Evolutionary conservation across 306 rosid genomes (phyloP).

Genomic region (Hylodesmum podocarpum): DNA sequence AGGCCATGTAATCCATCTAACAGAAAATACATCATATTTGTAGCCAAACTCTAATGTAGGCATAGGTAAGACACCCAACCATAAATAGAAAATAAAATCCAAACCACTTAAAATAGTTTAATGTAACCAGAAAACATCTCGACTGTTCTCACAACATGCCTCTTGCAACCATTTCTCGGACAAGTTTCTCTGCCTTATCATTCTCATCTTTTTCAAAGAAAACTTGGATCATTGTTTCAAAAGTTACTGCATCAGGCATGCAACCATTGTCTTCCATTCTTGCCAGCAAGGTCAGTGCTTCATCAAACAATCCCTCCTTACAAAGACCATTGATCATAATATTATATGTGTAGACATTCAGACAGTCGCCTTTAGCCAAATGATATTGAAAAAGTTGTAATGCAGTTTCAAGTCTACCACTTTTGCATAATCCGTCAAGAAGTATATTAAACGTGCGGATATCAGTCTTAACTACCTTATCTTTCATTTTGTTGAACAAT

Average conservation of each 20-base stretch:
- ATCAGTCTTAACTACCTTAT: neutral
- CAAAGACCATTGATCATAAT: neutral
- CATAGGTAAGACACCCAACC: too few relatives aligned
- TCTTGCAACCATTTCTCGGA: neutral
- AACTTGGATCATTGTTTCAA: neutral
- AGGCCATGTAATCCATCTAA: too few relatives aligned
- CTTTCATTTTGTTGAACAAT: neutral
- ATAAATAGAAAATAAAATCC: neutral
- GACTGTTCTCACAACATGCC: neutral
- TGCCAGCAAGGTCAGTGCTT: neutral
- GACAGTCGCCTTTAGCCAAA: neutral
- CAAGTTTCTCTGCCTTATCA: neutral
- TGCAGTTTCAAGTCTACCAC: neutral
- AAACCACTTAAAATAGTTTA: neutral
- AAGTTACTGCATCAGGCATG: neutral
- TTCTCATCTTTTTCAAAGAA: neutral
- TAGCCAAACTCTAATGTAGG: too few relatives aligned
- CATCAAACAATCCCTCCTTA: neutral
- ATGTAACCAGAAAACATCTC: neutral
- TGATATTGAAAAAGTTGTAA: neutral
- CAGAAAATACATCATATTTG: too few relatives aligned
- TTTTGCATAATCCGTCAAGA: neutral
- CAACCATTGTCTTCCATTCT: neutral
- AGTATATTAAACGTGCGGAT: neutral
- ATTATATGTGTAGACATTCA: accelerated